Evolutionary conservation across 176 grass and related monocot species (phyloP), one percentile per base, ranked within the genome.

Genomic region (Leersia perrieri): DNA sequence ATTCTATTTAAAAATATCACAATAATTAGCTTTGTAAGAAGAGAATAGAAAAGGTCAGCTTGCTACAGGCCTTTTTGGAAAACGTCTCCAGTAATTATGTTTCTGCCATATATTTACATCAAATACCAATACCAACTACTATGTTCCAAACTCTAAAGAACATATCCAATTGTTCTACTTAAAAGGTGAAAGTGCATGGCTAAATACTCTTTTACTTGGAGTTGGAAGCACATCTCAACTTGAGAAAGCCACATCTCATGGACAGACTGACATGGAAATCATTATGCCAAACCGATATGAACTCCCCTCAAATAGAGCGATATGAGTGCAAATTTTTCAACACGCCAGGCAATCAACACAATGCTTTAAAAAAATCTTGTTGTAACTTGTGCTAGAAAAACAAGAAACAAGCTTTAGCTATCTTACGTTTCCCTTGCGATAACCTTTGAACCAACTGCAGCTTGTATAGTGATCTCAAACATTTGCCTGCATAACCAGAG

Each of bases 381-480:
- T 1, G 0, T 26, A 44, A 35, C 7, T n/a, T 79, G 65, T 27
- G 39, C 38, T 7, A 25, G 81, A 76, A 32, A 9, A 65, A 47
- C 38, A 27, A 61, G 31, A 23, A 83, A 30, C 29, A 68, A 70
- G 23, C 32, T 39, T 57, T 1, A 64, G 64, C 22, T 63, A 40
- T 82, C 95, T 89, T 98, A 98, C 92, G 95, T 94, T 85, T 98
- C 95, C 51, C 95, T 91, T 61, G 95, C 90, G 14, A 98, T 78
- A 85, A 98, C 36, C 70, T 94, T 98, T 63, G 95, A 98, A 85
- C 95, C 95, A 72, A 98, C 80, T 85, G 95, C 92, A 42, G 95
- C 95, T 84, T 98, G 95, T 88, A 98, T 94, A 45, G 92, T 94
- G 80, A 94, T 98, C 88, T 98, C 95, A 86, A 98, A 98, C 95